Evolutionary conservation across 2,329 filamentous ascomycete genomes (phyloP).

Genomic region (Phialophora macrospora): DNA sequence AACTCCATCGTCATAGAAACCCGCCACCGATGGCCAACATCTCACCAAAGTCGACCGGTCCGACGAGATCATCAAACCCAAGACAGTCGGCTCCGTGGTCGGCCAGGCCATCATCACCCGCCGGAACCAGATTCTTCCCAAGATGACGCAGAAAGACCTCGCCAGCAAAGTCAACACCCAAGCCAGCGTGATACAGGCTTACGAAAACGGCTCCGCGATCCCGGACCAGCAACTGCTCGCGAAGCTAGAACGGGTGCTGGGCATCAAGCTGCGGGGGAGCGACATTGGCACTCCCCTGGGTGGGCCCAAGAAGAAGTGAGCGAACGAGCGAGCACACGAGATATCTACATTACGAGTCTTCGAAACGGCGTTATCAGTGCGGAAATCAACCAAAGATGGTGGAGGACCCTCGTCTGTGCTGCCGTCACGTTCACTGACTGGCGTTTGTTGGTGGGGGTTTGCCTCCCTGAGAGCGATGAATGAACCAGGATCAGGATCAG

Average conservation of each 20-base stretch:
- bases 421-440: not conserved
- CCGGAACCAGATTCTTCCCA: conserved; percentile 81
- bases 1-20: conserved; percentile 48
- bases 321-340: not conserved
- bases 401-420: not conserved
- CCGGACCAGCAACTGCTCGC: conserved; percentile 83
- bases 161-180: conserved; percentile 91
- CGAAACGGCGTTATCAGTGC: not conserved
- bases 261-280: conserved; percentile 81
- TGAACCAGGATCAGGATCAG: not conserved
- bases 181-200: conserved; percentile 76
- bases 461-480: not conserved
- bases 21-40: conserved; percentile 77
- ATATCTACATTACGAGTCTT: not conserved
- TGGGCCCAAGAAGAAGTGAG: conserved; percentile 67
- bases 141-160: conserved; percentile 89
- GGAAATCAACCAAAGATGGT: not conserved
- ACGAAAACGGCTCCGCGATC: conserved; percentile 77
- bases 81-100: conserved; percentile 81
- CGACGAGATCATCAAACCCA: conserved; percentile 97
- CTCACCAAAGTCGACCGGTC: conserved; percentile 96
- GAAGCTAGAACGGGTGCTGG: conserved; percentile 81
- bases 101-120: conserved; percentile 81
- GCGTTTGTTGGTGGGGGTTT: not conserved
- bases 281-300: conserved; percentile 76